A percentile compares a stretch with the other conserved stretches of the same genome.
Evolutionary conservation across 1,284 basidiomycete species (phyloP).

Genomic region (Irpex rosettiformis): DNA sequence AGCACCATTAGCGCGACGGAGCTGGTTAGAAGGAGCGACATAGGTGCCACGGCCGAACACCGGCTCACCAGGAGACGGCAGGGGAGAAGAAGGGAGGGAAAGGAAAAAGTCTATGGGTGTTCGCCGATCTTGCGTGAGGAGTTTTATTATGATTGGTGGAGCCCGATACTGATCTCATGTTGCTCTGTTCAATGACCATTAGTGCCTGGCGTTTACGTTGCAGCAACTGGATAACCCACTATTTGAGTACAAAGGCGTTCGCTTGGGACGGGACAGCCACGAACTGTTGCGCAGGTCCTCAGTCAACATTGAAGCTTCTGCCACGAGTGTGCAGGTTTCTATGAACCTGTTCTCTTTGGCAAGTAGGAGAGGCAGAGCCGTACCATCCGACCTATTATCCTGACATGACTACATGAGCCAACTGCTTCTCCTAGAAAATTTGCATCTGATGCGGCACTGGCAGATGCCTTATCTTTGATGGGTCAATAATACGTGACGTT

Average conservation of each 20-base stretch:
- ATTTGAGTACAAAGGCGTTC: neutral
- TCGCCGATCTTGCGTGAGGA: neutral
- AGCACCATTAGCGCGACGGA: neutral
- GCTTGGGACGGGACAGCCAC: neutral
- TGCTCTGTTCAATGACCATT: neutral
- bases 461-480: neutral
- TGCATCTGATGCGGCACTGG: no score
- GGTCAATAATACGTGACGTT: neutral
- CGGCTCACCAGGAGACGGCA: conserved; percentile 10
- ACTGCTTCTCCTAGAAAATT: no score
- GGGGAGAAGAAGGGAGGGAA: conserved; percentile 1
- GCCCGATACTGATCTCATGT: neutral
- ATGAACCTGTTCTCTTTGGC: no score
- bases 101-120: neutral
- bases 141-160: neutral
- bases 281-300: neutral
- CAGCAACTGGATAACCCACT: neutral
- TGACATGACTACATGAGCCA: no score
- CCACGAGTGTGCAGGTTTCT: neutral
- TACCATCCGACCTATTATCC: no score
- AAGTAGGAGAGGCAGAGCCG: no score
- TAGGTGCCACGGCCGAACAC: neutral
- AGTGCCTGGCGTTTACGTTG: neutral
- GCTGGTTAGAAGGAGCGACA: conserved; percentile 3
- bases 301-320: neutral